phyloP scores from a whole-genome alignment of 2,329 filamentous ascomycete genomes.

The Trichoderma cornu-damae region DNA sequence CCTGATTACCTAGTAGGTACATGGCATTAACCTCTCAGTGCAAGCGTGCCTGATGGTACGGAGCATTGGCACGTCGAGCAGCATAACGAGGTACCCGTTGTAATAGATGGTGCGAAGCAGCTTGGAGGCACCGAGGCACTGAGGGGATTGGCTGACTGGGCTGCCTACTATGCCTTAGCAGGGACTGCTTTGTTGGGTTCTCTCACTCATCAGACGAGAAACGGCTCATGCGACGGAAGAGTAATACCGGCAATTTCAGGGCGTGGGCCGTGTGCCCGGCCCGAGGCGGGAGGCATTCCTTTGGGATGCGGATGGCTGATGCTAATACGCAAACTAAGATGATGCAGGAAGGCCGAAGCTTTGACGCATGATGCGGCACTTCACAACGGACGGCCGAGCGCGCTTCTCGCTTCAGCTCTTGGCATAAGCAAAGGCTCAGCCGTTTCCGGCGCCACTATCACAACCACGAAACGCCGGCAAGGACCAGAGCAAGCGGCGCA shows the following conservation, averaged over 20 bases:
- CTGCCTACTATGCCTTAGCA: neutral
- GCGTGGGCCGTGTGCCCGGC: neutral
- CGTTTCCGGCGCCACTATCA: neutral
- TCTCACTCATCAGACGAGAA: neutral
- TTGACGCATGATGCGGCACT: constrained; percentile 10
- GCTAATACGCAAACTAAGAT: constrained; percentile 1
- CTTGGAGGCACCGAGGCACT: neutral
- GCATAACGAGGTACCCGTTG: neutral
- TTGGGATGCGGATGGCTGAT: neutral
- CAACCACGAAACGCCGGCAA: neutral
- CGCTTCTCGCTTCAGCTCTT: constrained; percentile 5
- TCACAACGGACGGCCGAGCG: neutral
- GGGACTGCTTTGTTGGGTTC: neutral
- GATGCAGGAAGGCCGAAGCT: constrained; percentile 4
- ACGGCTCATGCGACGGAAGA: neutral
- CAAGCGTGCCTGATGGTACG: no score
- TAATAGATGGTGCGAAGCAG: neutral
- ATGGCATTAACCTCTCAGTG: no score
- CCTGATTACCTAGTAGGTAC: no score
- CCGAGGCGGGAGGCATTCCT: neutral
- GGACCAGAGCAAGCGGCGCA: neutral
- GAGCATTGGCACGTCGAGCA: neutral
- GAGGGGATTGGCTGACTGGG: no score
- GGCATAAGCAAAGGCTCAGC: neutral
- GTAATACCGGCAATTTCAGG: neutral